Evolutionary conservation across 371 early-diverging fungal genomes (phyloP).

Genomic region (Zopfochytrium polystomum): DNA sequence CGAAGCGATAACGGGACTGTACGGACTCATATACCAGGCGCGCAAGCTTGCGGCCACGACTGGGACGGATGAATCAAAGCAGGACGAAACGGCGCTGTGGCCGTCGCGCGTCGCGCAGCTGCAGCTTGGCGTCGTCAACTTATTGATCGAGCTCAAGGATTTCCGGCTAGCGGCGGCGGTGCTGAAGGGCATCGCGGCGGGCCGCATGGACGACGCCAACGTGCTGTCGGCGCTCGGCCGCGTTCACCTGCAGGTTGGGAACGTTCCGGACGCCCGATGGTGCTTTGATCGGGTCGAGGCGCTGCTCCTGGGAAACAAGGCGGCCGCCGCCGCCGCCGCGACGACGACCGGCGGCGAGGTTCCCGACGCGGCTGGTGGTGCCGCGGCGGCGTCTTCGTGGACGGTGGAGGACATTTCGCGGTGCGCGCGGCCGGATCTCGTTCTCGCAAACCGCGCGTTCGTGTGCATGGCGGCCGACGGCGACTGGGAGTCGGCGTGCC

Average conservation of each 20-base stretch:
- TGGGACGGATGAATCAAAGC: neutral
- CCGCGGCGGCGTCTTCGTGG: no score
- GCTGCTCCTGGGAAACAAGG: neutral
- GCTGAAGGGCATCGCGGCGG: constrained; percentile 12
- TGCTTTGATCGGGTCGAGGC: constrained; percentile 10
- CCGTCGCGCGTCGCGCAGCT: constrained; percentile 2
- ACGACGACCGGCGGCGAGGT: neutral
- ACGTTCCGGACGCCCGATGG: constrained; percentile 20
- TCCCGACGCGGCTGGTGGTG: no score
- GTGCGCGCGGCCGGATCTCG: constrained; percentile 14
- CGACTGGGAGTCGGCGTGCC: constrained; percentile 17
- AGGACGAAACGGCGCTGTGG: neutral
- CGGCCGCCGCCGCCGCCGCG: neutral
- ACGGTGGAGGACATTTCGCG: neutral
- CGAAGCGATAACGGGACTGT: constrained; percentile 26
- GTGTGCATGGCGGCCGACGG: constrained; percentile 29
- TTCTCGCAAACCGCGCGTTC: constrained; percentile 32
- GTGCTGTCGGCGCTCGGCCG: constrained; percentile 31
- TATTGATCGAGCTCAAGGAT: constrained; percentile 32
- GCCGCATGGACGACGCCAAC: constrained; percentile 19
- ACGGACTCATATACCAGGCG: constrained; percentile 10
- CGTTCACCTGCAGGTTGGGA: constrained; percentile 35
- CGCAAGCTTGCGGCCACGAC: neutral
- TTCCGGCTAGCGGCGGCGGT: constrained; percentile 23
- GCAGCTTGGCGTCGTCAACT: constrained; percentile 23